phyloP scores from a whole-genome alignment of 2,329 filamentous ascomycete genomes.

The Thielaviopsis euricoi region DNA sequence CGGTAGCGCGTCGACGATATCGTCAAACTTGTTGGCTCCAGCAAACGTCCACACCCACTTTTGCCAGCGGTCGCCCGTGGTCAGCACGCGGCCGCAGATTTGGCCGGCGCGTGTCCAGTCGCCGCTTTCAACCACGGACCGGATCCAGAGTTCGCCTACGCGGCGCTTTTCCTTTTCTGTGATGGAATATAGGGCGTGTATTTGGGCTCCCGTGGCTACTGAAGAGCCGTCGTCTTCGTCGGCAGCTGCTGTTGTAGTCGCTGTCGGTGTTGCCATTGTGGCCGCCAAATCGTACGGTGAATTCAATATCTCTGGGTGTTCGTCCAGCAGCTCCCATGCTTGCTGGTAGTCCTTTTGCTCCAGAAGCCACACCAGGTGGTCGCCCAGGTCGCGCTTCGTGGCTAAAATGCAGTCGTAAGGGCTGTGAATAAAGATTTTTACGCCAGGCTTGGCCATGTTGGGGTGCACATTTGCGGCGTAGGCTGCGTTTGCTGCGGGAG shows the following conservation, averaged over 20 bases:
- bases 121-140: slow-evolving; percentile 58
- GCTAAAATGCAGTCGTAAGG: slow-evolving; percentile 94
- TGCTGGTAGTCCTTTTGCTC: slow-evolving; percentile 67
- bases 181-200: slow-evolving; percentile 36
- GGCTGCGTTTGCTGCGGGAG: too few species aligned
- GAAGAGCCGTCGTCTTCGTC: slow-evolving; percentile 22
- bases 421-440: slow-evolving; percentile 83
- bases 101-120: slow-evolving; percentile 67
- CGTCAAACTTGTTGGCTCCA: slow-evolving; percentile 69
- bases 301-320: slow-evolving; percentile 60
- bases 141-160: slow-evolving; percentile 86
- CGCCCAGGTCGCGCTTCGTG: slow-evolving; percentile 68
- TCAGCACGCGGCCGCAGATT: slow-evolving; percentile 68
- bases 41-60: slow-evolving; percentile 92
- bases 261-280: slow-evolving; percentile 32
- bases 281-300: slow-evolving; percentile 27
- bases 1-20: slow-evolving; percentile 75
- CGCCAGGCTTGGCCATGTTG: slow-evolving; percentile 36
- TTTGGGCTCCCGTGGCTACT: slow-evolving; percentile 24
- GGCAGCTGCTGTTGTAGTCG: slow-evolving; percentile 34
- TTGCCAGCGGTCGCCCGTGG: slow-evolving; percentile 71
- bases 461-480: slow-evolving; percentile 35
- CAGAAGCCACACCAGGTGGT: slow-evolving; percentile 74
- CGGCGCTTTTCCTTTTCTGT: slow-evolving; percentile 76
- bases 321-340: slow-evolving; percentile 78